These are phyloP conservation scores for Eucalyptus cloeziana DNA, from an alignment of 345 rosid species.

Conservation along the genomic window DNA sequence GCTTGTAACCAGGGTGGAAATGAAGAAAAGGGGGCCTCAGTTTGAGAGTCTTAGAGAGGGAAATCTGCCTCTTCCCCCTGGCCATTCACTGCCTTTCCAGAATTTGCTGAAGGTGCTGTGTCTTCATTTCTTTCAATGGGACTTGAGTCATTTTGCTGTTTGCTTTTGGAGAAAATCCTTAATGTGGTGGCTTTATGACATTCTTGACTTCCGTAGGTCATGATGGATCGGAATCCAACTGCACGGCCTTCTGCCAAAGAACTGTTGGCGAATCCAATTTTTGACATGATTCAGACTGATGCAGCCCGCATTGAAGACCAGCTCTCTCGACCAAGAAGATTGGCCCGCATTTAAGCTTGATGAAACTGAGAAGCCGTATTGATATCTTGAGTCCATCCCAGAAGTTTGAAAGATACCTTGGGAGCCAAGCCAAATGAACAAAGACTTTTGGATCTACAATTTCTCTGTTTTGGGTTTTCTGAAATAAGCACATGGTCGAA, in stretches of 20 bases:
- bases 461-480: too few species aligned
- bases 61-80: slow-evolving; percentile 76
- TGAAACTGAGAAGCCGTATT: too few species aligned
- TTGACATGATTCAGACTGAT: slow-evolving; percentile 26
- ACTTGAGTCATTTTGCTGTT: neutral
- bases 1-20: slow-evolving; percentile 65
- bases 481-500: too few species aligned
- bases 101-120: slow-evolving; percentile 70
- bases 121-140: neutral
- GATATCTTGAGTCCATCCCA: too few species aligned
- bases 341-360: too few species aligned
- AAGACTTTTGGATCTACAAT: too few species aligned
- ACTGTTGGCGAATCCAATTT: slow-evolving; percentile 49
- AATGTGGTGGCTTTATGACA: neutral
- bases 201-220: slow-evolving; percentile 27
- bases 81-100: slow-evolving; percentile 79
- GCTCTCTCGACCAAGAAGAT: too few species aligned
- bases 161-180: neutral
- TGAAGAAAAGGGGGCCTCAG: slow-evolving; percentile 54
- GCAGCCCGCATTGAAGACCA: too few species aligned
- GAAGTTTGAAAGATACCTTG: too few species aligned
- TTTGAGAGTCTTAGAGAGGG: slow-evolving; percentile 68
- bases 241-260: slow-evolving; percentile 67
- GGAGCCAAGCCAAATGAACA: too few species aligned
- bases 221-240: slow-evolving; percentile 71